Base-by-base conservation (phyloP, 2,329 filamentous ascomycete species). In the Ophiostoma fasciatum region DNA sequence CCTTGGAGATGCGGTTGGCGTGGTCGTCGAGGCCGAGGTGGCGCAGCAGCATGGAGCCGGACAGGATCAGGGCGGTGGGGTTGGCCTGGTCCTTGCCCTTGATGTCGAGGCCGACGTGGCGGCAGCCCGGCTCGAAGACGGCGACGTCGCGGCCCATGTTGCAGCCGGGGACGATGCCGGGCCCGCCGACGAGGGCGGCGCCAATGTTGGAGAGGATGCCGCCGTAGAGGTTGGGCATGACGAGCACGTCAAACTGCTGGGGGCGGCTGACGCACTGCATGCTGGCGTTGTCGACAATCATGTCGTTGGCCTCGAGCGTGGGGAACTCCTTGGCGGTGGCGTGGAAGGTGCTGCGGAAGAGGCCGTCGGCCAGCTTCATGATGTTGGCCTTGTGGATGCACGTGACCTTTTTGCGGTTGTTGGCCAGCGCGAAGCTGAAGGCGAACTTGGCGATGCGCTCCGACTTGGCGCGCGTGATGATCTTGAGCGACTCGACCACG, bases 341-440 rank as follows among this genome's bases (percentile, higher is more conserved):
- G 69, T 93, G 84, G 73, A 96, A 92, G 49, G 90, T 96, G 67
- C 78, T 88, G 60, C 90, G 82, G 83, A 98, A 98, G 39, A 98
- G 82, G 63, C 90, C 90, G 52, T 98, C 90, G 59, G 87, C 88
- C 41, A 98, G 74, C 75, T 98, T 98, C 90, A 98, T 98, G 69
- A 98, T 98, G 74, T 98, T 98, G 65, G 90, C 90, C 75, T 98
- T 98, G 80, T 98, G 90, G 58, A 98, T 96, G 69, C 88, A 94
- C 49, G 90, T 96, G 40, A 98, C 84, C 81, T 96, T 96, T 73
- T 92, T 88, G 59, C 90, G 78, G 74, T 92, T 88, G 74, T 98
- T 98, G 63, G 90, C 90, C 40, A 96, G 79, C 41, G 90, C 90
- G 56, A 98, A 98, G 57, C 82, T 80, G 61, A 96, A 96, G 48